phyloP scores from a whole-genome alignment of 176 grass and related monocot species.

The Oryza glaberrima region DNA sequence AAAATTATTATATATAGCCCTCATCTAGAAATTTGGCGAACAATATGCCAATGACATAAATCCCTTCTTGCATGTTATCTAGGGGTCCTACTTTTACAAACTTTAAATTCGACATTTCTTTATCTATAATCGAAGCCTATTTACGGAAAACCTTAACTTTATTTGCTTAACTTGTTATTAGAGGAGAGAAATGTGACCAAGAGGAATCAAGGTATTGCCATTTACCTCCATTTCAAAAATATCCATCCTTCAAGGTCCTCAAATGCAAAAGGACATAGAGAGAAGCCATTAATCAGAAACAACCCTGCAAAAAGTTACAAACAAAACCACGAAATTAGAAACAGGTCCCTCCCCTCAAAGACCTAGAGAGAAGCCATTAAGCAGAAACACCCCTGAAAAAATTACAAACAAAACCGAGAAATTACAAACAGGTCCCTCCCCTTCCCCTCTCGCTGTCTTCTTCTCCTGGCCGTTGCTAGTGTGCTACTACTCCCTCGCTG shows the following conservation, averaged over 20 bases:
- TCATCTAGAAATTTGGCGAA: too few species aligned
- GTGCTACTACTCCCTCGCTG: not conserved
- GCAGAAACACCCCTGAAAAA: not conserved
- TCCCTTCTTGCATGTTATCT: too few species aligned
- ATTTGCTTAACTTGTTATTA: too few species aligned
- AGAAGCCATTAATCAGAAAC: not conserved
- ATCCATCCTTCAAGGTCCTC: not conserved
- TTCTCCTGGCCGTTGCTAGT: slow-evolving; percentile 36
- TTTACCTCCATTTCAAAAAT: too few species aligned
- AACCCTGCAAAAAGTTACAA: not conserved
- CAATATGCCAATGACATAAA: too few species aligned
- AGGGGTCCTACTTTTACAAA: too few species aligned
- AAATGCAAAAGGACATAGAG: not conserved
- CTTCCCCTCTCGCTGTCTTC: not conserved
- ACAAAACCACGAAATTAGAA: not conserved
- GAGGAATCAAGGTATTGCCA: too few species aligned
- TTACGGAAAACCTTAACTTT: too few species aligned
- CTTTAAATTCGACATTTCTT: too few species aligned
- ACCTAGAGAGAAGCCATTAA: not conserved
- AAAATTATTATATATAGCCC: too few species aligned
- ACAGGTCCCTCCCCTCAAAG: not conserved
- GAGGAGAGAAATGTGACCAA: too few species aligned
- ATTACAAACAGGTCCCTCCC: not conserved
- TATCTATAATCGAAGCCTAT: too few species aligned
- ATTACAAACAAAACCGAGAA: not conserved